phyloP scores from a whole-genome alignment of 2,329 filamentous ascomycete species.

The Claviceps fusiformis region DNA sequence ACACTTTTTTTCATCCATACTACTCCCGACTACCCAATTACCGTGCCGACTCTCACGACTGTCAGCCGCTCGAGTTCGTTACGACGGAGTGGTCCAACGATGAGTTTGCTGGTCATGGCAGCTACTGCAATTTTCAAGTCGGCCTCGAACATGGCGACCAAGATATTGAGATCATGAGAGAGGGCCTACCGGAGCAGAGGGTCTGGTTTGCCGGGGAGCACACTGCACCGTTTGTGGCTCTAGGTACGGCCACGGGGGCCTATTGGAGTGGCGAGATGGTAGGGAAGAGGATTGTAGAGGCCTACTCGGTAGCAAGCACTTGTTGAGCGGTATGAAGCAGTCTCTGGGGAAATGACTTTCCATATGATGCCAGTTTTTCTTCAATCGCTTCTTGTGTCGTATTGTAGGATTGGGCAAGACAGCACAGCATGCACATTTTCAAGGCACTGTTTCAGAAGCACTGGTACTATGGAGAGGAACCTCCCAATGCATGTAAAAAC shows the following conservation, averaged over 20 bases:
- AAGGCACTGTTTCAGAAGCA: neutral
- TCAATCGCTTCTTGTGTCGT: too few relatives aligned
- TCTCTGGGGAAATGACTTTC: neutral
- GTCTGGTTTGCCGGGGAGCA: slow-evolving; percentile 87
- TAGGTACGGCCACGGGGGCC: slow-evolving; percentile 81
- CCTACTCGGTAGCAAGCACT: slow-evolving; percentile 27
- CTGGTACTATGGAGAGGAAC: neutral
- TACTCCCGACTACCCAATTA: slow-evolving; percentile 64
- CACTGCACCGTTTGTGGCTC: slow-evolving; percentile 74
- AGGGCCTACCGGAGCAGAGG: slow-evolving; percentile 50
- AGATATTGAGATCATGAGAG: slow-evolving; percentile 53
- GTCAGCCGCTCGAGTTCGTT: slow-evolving; percentile 48
- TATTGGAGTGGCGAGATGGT: slow-evolving; percentile 84
- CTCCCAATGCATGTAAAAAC: too few relatives aligned
- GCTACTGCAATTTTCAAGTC: slow-evolving; percentile 75
- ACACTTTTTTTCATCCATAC: slow-evolving; percentile 63
- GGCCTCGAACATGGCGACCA: slow-evolving; percentile 56
- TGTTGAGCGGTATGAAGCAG: neutral
- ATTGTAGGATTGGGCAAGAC: neutral
- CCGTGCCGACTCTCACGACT: slow-evolving; percentile 34
- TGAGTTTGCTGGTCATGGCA: slow-evolving; percentile 66
- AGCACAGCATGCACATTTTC: neutral
- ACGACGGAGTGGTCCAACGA: slow-evolving; percentile 71
- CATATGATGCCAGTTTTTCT: neutral
- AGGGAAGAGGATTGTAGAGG: slow-evolving; percentile 47